phyloP scores from a whole-genome alignment of 2,329 filamentous ascomycete species.

The Davidsoniella neocaledoniae region DNA sequence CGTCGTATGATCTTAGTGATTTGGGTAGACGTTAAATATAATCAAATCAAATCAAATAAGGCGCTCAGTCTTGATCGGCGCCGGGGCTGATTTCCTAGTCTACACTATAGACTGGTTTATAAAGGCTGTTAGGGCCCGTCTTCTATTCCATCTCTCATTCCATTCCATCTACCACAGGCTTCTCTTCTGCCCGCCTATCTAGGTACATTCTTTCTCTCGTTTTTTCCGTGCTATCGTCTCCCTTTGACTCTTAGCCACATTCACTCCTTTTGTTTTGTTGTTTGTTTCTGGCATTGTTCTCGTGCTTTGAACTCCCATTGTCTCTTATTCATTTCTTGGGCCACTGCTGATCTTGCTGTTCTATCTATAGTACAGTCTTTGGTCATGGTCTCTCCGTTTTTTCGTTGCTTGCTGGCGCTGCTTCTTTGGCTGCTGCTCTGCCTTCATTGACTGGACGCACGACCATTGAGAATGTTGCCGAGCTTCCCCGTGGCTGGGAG shows the following conservation, averaged over 20 bases:
- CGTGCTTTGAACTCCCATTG: neutral
- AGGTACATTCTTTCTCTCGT: neutral
- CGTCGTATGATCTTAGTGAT: too few relatives aligned
- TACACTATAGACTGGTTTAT: too few relatives aligned
- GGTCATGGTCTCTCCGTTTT: constrained; percentile 6
- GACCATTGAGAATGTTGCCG: constrained; percentile 10
- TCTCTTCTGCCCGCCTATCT: too few relatives aligned
- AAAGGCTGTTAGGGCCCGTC: too few relatives aligned
- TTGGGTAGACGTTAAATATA: too few relatives aligned
- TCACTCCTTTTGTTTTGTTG: neutral
- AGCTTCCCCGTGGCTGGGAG: constrained; percentile 12
- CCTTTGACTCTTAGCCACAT: neutral
- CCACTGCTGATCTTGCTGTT: neutral
- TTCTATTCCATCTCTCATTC: too few relatives aligned
- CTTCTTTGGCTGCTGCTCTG: constrained; percentile 1
- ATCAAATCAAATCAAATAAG: too few relatives aligned
- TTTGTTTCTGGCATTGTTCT: neutral
- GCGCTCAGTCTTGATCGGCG: too few relatives aligned
- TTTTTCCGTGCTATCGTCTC: neutral
- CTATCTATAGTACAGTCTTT: neutral
- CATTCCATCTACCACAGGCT: too few relatives aligned
- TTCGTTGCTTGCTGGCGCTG: constrained; percentile 6
- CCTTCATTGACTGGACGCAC: constrained; percentile 3
- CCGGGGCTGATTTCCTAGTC: too few relatives aligned
- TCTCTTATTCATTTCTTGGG: neutral